A percentile compares a stretch with the other conserved stretches of the same genome.
Evolutionary conservation across 139 green algal species (phyloP).

Genomic region (Chloropicon primus): DNA sequence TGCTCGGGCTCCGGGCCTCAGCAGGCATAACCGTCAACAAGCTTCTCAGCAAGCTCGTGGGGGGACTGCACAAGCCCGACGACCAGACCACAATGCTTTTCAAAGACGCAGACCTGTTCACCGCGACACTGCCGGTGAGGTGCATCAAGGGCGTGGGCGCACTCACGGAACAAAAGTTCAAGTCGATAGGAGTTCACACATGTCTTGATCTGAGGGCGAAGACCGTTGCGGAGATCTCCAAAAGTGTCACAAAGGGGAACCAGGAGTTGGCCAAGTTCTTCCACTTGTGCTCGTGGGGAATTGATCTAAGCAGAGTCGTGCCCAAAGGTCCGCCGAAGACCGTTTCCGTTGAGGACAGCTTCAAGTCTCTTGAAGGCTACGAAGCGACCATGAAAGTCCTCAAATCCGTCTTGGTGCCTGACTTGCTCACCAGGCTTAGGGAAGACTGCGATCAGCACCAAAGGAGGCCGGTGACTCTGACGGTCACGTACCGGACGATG

Average conservation of each 20-base stretch:
- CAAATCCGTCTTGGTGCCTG: slow-evolving; percentile 20
- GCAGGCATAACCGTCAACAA: background rate
- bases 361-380: slow-evolving; percentile 33
- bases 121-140: slow-evolving; percentile 41
- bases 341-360: slow-evolving; percentile 66
- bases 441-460: slow-evolving; percentile 36
- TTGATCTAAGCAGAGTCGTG: slow-evolving; percentile 38
- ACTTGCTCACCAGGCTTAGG: slow-evolving; percentile 43
- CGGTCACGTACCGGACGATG: background rate
- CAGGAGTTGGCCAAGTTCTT: background rate
- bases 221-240: slow-evolving; percentile 26
- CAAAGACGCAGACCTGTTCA: slow-evolving; percentile 32
- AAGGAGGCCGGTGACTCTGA: background rate
- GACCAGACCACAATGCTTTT: slow-evolving; percentile 22
- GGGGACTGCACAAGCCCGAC: background rate
- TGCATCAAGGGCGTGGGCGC: slow-evolving; percentile 31
- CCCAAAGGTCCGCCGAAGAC: slow-evolving; percentile 35
- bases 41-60: background rate
- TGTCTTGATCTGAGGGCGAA: background rate
- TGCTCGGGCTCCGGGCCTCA: background rate
- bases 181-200: slow-evolving; percentile 15
- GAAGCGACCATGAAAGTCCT: slow-evolving; percentile 22
- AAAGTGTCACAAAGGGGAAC: background rate
- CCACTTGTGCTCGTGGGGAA: slow-evolving; percentile 8
- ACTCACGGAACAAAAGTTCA: slow-evolving; percentile 32